Evolutionary conservation across 78 protist genomes (phyloP).

Genomic region (Polysphondylium violaceum): DNA sequence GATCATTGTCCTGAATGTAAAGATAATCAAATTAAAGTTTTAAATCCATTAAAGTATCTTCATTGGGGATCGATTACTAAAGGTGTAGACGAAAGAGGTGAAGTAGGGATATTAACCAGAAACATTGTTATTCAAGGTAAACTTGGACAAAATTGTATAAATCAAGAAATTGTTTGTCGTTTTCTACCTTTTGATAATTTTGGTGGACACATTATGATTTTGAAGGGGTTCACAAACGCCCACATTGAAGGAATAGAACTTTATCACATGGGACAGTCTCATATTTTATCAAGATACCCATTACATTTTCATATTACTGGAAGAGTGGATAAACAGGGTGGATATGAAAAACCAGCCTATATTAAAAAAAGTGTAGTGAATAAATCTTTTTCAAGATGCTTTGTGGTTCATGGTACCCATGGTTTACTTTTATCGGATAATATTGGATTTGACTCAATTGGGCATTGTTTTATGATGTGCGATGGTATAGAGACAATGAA

Average conservation of each 20-base stretch:
- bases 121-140: constrained; percentile 74
- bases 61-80: constrained; percentile 46
- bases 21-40: constrained; percentile 3
- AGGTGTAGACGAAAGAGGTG: constrained; percentile 57
- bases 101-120: constrained; percentile 71
- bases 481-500: constrained; percentile 80
- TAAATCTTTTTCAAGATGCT: constrained; percentile 50
- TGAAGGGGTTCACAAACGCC: constrained; percentile 35
- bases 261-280: constrained; percentile 62
- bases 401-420: constrained; percentile 44
- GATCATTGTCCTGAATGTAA: not conserved
- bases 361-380: constrained; percentile 46
- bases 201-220: constrained; percentile 79
- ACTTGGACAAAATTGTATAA: not conserved
- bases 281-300: constrained; percentile 54
- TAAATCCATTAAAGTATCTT: not conserved
- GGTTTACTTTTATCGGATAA: constrained; percentile 36
- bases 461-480: constrained; percentile 79
- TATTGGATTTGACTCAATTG: constrained; percentile 57
- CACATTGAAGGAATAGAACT: constrained; percentile 48
- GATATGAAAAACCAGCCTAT: constrained; percentile 41
- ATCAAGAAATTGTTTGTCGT: constrained; percentile 19
- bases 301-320: constrained; percentile 68
- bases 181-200: constrained; percentile 53
- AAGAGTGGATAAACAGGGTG: constrained; percentile 29